Evolutionary conservation across 352 stramenopile genomes (phyloP), one percentile per base, ranked within the genome.

Genomic region (Phytophthora colocasiae): DNA sequence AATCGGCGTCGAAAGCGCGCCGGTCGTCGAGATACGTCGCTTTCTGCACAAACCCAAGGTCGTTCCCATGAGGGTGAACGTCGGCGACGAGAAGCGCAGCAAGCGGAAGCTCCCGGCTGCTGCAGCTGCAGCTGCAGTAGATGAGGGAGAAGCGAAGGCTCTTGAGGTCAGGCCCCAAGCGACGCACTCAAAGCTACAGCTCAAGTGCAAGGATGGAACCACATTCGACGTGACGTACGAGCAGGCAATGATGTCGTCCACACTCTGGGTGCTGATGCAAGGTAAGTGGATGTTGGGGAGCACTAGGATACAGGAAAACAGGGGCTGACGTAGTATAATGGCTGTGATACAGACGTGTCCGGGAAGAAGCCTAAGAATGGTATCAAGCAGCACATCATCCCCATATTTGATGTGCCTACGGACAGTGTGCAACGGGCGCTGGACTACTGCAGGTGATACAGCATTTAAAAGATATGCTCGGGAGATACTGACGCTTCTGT

Each of bases 191-290:
- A 90, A 88, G 65, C 75, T 93, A 58, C 80, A 92, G 73, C 74
- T 93, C 19, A 83, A 91, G 64, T 93, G 85, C 66, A 82, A 75
- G 55, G 83, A 93, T 56, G 83, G 81, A 50, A 67, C 65, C 36
- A 72, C 81, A 60, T 89, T 92, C 34, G 75, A 92, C 53, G 85
- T 93, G 64, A 88, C 78, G n/a, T 84, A 92, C 48, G 80, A 93
- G 45, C 81, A 93, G 61, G 85, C 85, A 58, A 93, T 93, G 85
- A 93, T 93, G 85, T 93, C 85, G 29, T 92, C 85, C 15, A 93
- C 83, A 53, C 73, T 93, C 11, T 93, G 85, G 85, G 90, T 90
- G 66, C 66, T 93, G 6, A 64, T 93, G 47, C 83, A 93, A 74
- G 79, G 81, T 87, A 24, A 49, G 39, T 9, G 22, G 6, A 19